These are phyloP conservation scores for Saturnispora dispora DNA, from an alignment of 805 yeast genomes.

Conservation along the genomic window DNA sequence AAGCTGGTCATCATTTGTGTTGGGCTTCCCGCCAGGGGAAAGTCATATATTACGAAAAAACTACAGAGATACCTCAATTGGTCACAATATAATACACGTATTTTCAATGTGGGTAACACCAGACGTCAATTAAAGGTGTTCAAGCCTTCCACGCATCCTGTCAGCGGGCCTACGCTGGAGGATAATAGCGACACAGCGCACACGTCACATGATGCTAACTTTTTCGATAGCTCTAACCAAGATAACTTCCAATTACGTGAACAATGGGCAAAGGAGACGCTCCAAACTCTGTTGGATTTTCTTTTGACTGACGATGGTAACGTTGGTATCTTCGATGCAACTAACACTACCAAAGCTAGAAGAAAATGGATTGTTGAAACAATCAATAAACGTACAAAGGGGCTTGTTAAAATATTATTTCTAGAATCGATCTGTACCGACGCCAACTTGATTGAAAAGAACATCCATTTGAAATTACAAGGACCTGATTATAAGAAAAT, in stretches of 20 bases:
- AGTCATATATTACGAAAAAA: constrained; percentile 62
- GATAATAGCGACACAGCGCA: neutral
- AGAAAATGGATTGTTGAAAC: constrained; percentile 33
- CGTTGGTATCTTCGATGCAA: constrained; percentile 53
- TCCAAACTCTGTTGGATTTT: constrained; percentile 37
- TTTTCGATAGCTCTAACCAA: constrained; percentile 34
- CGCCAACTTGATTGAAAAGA: constrained; percentile 66
- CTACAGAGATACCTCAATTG: constrained; percentile 49
- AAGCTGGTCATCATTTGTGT: constrained; percentile 63
- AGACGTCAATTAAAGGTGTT: constrained; percentile 44
- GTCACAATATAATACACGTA: constrained; percentile 53
- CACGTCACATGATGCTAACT: constrained; percentile 31
- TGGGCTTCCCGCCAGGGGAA: constrained; percentile 73
- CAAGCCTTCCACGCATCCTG: constrained; percentile 31
- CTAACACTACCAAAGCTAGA: constrained; percentile 43
- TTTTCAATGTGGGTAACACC: constrained; percentile 69
- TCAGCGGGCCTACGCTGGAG: constrained; percentile 26
- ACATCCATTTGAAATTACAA: constrained; percentile 72
- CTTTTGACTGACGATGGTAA: constrained; percentile 35
- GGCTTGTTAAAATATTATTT: constrained; percentile 32
- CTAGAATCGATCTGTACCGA: constrained; percentile 82
- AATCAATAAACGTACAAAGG: constrained; percentile 27
- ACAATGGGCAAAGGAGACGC: constrained; percentile 43
- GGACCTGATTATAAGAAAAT: constrained; percentile 90
- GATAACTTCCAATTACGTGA: constrained; percentile 39